A percentile compares a stretch with the other conserved stretches of the same genome.
Conservation (phyloP, 345 rosid genomes). For the Syzygium aromaticum region DNA sequence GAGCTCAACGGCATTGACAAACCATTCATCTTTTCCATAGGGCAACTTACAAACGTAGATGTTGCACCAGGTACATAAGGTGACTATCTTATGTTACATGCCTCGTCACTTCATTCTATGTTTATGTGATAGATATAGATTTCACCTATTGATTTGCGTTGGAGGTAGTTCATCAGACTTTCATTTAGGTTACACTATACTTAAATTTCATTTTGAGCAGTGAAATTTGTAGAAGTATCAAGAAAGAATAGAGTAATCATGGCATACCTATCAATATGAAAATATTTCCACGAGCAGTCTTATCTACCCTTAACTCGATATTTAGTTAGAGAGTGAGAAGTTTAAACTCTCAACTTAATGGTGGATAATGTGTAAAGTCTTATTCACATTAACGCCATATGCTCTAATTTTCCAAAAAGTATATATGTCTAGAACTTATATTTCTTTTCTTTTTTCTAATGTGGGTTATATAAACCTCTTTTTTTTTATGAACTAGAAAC, state of each 20-base stretch:
- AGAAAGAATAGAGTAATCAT: neutral
- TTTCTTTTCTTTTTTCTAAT: neutral
- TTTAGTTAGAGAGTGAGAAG: neutral
- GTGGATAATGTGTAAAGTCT: too few relatives aligned
- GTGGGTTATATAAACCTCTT: neutral
- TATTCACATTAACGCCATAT: neutral
- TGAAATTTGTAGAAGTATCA: neutral
- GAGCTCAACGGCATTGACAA: neutral
- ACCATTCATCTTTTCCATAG: neutral
- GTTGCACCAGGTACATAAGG: neutral
- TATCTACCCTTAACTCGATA: neutral
- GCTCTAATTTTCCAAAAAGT: neutral
- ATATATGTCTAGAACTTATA: neutral
- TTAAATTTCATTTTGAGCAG: neutral
- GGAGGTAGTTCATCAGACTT: neutral
- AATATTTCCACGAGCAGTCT: neutral
- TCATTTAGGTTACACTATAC: neutral
- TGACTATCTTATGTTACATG: neutral
- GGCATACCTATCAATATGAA: fast-evolving
- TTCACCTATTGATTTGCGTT: neutral
- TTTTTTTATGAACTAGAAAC: too few relatives aligned
- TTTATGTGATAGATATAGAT: neutral
- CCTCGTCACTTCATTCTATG: neutral
- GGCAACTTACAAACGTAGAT: neutral
- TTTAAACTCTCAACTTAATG: neutral